phyloP scores from a whole-genome alignment of 352 stramenopile genomes.

The Pythium inflatum region DNA sequence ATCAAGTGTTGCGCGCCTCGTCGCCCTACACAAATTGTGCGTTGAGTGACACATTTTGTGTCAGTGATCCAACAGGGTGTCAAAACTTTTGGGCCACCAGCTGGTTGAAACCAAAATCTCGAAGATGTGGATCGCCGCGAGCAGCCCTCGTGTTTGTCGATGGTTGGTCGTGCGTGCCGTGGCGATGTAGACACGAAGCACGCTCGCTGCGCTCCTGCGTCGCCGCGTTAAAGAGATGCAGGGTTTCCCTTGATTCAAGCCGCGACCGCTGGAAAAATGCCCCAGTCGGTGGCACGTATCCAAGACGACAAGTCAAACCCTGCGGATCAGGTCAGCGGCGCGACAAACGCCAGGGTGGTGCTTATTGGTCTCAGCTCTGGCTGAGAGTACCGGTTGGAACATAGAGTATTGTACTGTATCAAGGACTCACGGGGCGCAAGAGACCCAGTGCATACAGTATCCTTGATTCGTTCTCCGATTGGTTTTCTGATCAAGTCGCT shows the following conservation, averaged over 20 bases:
- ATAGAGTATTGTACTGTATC: too few species aligned
- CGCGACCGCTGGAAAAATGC: not conserved
- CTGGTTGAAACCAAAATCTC: slow-evolving; percentile 9
- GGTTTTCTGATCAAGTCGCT: too few species aligned
- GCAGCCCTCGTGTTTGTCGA: not conserved
- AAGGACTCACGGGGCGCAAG: too few species aligned
- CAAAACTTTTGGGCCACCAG: slow-evolving; percentile 18
- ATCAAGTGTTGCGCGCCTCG: too few species aligned
- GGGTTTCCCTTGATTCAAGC: not conserved
- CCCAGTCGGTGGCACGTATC: not conserved
- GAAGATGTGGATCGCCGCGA: not conserved
- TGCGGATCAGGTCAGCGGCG: too few species aligned
- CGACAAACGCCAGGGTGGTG: too few species aligned
- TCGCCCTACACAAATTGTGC: too few species aligned
- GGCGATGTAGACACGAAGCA: slow-evolving; percentile 27
- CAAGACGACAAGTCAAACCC: too few species aligned
- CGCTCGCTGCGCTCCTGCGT: slow-evolving; percentile 12
- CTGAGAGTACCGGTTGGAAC: too few species aligned
- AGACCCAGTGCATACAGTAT: too few species aligned
- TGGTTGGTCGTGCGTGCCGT: not conserved
- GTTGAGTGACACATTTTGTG: not conserved
- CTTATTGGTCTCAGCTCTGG: too few species aligned
- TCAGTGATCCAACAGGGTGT: not conserved
- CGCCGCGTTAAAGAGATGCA: slow-evolving; percentile 31
- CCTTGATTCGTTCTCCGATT: too few species aligned